Conservation (phyloP, 176 grass and related monocot genomes). For the Metroxylon sagu region DNA sequence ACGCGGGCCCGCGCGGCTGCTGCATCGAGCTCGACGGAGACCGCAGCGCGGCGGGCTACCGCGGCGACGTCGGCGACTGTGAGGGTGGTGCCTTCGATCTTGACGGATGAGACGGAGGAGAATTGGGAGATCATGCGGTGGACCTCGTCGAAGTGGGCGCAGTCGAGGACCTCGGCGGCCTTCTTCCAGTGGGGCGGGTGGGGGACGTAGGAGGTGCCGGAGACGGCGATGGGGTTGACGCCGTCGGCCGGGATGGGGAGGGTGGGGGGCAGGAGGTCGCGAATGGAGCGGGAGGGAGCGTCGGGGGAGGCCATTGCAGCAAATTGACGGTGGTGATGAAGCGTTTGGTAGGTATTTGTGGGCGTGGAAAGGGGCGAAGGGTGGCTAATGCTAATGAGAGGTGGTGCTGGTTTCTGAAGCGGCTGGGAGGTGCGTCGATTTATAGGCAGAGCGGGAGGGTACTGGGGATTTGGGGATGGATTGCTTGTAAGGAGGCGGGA, state of each 20-base stretch:
- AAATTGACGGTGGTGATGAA: no score
- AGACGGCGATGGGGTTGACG: constrained; percentile 18
- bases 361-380: no score
- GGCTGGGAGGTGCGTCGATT: no score
- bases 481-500: no score
- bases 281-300: not conserved
- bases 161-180: constrained; percentile 7
- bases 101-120: constrained; percentile 9
- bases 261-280: not conserved
- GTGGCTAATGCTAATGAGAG: no score
- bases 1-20: constrained; percentile 1
- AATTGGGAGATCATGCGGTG: constrained; percentile 18
- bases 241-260: constrained; percentile 5
- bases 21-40: constrained; percentile 3
- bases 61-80: constrained; percentile 17
- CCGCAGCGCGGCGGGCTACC: not conserved
- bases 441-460: no score
- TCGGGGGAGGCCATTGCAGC: not conserved
- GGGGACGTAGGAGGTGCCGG: constrained; percentile 7
- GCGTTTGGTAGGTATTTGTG: no score
- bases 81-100: constrained; percentile 13
- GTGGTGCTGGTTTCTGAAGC: no score
- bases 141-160: constrained; percentile 15
- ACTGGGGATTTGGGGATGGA: no score
- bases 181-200: constrained; percentile 11